Base-by-base conservation (phyloP, 1,139 yeast genomes). In the Pichia sp. region DNA sequence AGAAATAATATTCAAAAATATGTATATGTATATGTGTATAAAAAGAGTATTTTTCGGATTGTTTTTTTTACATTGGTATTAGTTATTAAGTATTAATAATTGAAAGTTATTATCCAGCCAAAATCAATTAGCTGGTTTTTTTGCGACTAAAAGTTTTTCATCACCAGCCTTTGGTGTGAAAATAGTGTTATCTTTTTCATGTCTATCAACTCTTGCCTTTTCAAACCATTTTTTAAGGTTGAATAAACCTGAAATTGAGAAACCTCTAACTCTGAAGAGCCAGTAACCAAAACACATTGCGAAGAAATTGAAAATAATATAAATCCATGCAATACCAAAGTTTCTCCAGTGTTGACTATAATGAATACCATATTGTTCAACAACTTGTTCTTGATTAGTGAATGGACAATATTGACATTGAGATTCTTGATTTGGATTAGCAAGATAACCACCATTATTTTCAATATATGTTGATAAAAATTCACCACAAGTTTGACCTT, bases 291-390 rank as follows among this genome's bases (percentile, higher is more conserved):
- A 53, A 35, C 59, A 59, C 74, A 74, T 73, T 23, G 73, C 74
- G 47, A 58, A 55, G 43, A 73, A 61, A 62, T 85, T 82, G 63
- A 85, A 70, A 36, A 66, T 66, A 54, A 79, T 77, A 61, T 66
- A 76, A 37, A 70, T 69, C 57, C 65, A 63, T 55, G 77, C 76
- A 48, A 82, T 73, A 62, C 92, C 92, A 54, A 72, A 72, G 62
- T 84, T 77, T 72, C 90, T 76, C 85, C 90, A 82, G 58, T 77
- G 70, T 58, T 74, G 63, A 78, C 73, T 53, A 73, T 68, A 72
- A 26, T 65, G 62, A 51, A 72, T 69, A 50, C 69, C 69, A 53
- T 67, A 66, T 45, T 69, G 67, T 12, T 56, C 61, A 44, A 72
- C 67, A 60, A 69, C 74, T 53, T 73, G 65, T 42, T 50, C 57